Percentiles rank a stretch among this genome's conserved stretches.
Conservation (phyloP, 148 eudicot genomes). For the Amaranthus hypochondriacus region DNA sequence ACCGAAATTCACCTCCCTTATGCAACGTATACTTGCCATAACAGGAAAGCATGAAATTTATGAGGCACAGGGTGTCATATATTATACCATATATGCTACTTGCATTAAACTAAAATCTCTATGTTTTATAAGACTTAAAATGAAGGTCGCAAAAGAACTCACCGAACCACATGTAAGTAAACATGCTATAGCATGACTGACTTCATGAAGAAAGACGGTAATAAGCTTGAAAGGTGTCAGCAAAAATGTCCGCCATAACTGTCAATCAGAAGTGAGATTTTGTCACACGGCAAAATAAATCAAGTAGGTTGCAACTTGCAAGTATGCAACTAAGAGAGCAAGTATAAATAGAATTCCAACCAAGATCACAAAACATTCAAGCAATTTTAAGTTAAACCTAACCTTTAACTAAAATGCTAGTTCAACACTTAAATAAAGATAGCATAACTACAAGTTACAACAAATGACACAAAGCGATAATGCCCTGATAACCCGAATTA, state of each 20-base stretch:
- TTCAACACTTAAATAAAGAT: not conserved
- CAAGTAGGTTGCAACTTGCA: slow-evolving; percentile 2
- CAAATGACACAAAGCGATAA: not conserved
- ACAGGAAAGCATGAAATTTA: not conserved
- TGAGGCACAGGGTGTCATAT: not conserved
- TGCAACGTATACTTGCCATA: not conserved
- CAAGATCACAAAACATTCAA: not conserved
- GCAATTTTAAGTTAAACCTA: not conserved
- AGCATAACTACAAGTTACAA: not conserved
- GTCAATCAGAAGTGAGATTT: slow-evolving; percentile 18
- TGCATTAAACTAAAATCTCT: not conserved
- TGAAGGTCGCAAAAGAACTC: slow-evolving; percentile 12
- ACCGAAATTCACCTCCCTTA: not conserved
- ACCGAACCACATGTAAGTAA: slow-evolving; percentile 82
- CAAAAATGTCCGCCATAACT: slow-evolving; percentile 87
- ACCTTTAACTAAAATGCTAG: not conserved
- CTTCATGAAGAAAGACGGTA: slow-evolving; percentile 90
- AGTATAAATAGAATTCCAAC: not conserved
- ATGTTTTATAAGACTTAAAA: not conserved
- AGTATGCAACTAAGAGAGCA: slow-evolving; percentile 1
- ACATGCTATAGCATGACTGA: slow-evolving; percentile 87
- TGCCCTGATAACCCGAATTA: not conserved
- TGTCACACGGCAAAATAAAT: slow-evolving; percentile 6
- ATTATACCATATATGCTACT: not conserved
- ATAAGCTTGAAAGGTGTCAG: slow-evolving; percentile 89